Evolutionary conservation across 306 rosid species (phyloP).

Genomic region (Carpinus viminea): DNA sequence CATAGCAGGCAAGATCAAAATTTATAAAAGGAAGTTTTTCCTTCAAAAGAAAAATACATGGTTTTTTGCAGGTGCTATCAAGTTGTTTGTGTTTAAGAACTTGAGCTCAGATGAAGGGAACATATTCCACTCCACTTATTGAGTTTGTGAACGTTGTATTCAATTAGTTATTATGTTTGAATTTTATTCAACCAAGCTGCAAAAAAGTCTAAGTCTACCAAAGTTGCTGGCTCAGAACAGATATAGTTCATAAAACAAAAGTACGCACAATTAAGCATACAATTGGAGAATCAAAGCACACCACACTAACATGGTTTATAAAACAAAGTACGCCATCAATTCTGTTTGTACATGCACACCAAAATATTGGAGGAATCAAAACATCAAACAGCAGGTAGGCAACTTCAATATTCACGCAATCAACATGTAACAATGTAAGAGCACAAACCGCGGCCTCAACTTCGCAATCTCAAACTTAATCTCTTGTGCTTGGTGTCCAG

Average conservation of each 20-base stretch:
- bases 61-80: background rate
- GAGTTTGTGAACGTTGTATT: background rate
- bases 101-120: background rate
- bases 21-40: background rate
- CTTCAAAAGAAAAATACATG: background rate
- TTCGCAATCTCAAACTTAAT: constrained; percentile 86
- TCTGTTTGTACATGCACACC: background rate
- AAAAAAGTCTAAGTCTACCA: background rate
- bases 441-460: constrained; percentile 61
- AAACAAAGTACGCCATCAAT: background rate
- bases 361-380: background rate
- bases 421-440: background rate
- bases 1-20: background rate
- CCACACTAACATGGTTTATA: background rate
- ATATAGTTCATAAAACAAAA: background rate
- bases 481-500: constrained; percentile 89
- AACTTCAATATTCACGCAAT: background rate
- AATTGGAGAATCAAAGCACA: background rate
- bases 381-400: background rate
- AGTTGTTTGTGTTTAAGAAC: background rate
- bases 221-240: background rate
- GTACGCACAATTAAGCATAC: background rate
- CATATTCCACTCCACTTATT: background rate
- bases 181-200: background rate
- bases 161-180: background rate